Percentiles rank a stretch among this genome's conserved stretches.
Conservation (phyloP, 2,329 filamentous ascomycete species). For the Botrytis galanthina region DNA sequence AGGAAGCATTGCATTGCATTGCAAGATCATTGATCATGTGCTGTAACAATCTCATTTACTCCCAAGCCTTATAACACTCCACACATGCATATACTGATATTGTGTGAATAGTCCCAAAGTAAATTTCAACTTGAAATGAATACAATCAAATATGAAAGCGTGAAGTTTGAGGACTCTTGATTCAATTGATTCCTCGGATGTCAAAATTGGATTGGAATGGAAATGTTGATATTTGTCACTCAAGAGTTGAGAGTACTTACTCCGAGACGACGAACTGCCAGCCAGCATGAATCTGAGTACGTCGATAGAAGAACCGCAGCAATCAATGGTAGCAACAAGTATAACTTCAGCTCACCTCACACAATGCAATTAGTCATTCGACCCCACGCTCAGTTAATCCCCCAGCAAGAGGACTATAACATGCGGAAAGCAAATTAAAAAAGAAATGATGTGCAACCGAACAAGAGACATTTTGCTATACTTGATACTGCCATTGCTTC, state of each 20-base stretch:
- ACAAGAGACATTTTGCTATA: not conserved
- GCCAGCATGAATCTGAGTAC: not conserved
- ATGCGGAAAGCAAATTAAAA: not conserved
- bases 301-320: not conserved
- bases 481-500: not conserved
- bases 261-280: not conserved
- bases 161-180: not conserved
- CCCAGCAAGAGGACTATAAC: not conserved
- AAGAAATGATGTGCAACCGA: not conserved
- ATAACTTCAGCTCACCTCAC: not conserved
- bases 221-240: too few relatives aligned
- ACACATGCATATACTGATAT: not conserved
- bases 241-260: not conserved
- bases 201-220: not conserved
- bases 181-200: not conserved
- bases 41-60: not conserved
- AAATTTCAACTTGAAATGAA: not conserved
- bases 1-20: not conserved
- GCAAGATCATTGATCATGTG: not conserved
- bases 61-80: not conserved
- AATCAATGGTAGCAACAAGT: not conserved
- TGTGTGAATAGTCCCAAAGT: not conserved
- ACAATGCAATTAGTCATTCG: not conserved
- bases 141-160: not conserved
- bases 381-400: not conserved